phyloP scores from a whole-genome alignment of 2,329 filamentous ascomycete genomes.

The Claviceps digitariae region DNA sequence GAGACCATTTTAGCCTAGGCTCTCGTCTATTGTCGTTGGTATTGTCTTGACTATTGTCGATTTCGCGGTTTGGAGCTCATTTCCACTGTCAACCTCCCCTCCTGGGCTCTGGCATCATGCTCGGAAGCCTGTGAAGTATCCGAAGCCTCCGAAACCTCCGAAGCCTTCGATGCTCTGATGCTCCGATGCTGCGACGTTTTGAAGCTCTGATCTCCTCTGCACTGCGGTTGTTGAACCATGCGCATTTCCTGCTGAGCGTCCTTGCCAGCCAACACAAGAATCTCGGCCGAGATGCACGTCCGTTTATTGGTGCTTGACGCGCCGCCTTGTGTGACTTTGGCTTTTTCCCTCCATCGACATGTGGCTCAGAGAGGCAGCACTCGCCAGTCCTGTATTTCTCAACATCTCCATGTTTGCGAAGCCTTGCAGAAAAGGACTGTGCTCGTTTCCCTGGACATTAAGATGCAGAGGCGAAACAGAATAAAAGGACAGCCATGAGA shows the following conservation, averaged over 20 bases:
- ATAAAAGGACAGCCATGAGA: background rate
- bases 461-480: background rate
- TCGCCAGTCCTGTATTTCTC: background rate
- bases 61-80: background rate
- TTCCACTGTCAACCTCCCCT: background rate
- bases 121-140: background rate
- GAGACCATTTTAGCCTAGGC: background rate
- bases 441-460: background rate
- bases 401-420: background rate
- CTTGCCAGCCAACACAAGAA: background rate
- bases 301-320: background rate
- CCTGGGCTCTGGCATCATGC: background rate
- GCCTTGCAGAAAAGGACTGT: background rate
- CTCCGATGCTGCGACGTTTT: background rate
- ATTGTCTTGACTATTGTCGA: conserved; percentile 5
- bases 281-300: background rate
- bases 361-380: background rate
- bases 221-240: background rate
- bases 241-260: background rate
- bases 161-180: no score
- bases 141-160: no score
- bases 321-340: background rate
- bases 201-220: background rate
- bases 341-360: background rate
- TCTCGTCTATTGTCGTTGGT: conserved; percentile 1